A percentile compares a stretch with the other conserved stretches of the same genome.
These are phyloP conservation scores for Pelargonium citronellum DNA, from an alignment of 441 rosid genomes.

Conservation along the genomic window DNA sequence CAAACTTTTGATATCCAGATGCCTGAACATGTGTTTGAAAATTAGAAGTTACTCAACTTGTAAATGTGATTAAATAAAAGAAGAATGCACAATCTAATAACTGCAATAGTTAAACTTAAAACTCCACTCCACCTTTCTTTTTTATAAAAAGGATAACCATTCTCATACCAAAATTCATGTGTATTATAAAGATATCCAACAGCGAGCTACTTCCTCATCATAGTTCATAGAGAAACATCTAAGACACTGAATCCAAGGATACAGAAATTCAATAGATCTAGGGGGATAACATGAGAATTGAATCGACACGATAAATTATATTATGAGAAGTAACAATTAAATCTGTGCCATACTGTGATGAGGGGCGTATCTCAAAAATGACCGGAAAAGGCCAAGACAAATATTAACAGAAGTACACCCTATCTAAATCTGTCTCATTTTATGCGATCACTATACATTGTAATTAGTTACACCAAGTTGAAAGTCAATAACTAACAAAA, in stretches of 20 bases:
- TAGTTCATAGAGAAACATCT: neutral
- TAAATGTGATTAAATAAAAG: constrained; percentile 12
- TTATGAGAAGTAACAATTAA: neutral
- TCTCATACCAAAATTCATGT: too few relatives aligned
- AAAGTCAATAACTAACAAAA: neutral
- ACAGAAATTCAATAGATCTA: neutral
- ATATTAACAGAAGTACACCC: neutral
- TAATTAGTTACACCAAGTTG: neutral
- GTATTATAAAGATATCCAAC: too few relatives aligned
- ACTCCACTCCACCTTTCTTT: neutral
- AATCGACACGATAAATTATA: neutral
- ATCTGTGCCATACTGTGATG: neutral
- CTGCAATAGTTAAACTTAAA: neutral
- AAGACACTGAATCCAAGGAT: neutral
- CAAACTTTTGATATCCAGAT: constrained; percentile 49
- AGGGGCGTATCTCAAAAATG: neutral
- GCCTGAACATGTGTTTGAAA: constrained; percentile 40
- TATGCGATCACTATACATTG: constrained; percentile 1
- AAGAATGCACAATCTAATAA: neutral
- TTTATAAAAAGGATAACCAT: neutral
- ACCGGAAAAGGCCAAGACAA: neutral
- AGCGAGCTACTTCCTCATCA: neutral
- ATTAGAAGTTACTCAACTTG: constrained; percentile 10
- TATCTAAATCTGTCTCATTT: constrained; percentile 1
- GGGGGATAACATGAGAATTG: neutral